Evolutionary conservation across 2,329 filamentous ascomycete genomes (phyloP).

Genomic region (Apiospora hydei): DNA sequence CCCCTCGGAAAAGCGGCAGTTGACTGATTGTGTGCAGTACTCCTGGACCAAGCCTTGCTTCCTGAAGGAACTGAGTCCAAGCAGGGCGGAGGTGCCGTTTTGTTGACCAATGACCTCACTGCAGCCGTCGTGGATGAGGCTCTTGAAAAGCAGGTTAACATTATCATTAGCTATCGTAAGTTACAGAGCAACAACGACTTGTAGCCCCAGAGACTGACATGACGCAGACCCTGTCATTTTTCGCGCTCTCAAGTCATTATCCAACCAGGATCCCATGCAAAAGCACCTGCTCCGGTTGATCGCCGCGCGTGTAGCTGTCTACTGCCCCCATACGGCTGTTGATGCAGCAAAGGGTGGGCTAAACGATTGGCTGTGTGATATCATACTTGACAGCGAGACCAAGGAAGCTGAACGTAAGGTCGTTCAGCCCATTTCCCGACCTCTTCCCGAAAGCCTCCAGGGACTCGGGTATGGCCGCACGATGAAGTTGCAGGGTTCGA

Average conservation of each 20-base stretch:
- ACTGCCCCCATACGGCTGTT: slow-evolving; percentile 93
- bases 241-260: slow-evolving; percentile 87
- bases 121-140: slow-evolving; percentile 90
- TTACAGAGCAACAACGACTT: background rate
- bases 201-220: slow-evolving; percentile 18
- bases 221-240: slow-evolving; percentile 91
- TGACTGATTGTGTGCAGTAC: slow-evolving; percentile 49
- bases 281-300: slow-evolving; percentile 81
- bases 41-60: slow-evolving; percentile 61
- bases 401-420: slow-evolving; percentile 48
- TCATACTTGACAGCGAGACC: slow-evolving; percentile 67
- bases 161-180: slow-evolving; percentile 89
- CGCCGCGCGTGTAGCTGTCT: slow-evolving; percentile 90
- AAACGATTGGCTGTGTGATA: slow-evolving; percentile 92
- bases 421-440: slow-evolving; percentile 52
- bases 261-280: slow-evolving; percentile 85
- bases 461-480: slow-evolving; percentile 61
- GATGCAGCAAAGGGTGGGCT: slow-evolving; percentile 86
- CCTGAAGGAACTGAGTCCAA: slow-evolving; percentile 47
- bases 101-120: slow-evolving; percentile 87
- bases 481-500: slow-evolving; percentile 49
- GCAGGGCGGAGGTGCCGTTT: slow-evolving; percentile 46
- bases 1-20: background rate
- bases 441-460: slow-evolving; percentile 51
- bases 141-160: slow-evolving; percentile 75